Conservation (phyloP, 108 stramenopile species). For the Bacterosira constricta region DNA sequence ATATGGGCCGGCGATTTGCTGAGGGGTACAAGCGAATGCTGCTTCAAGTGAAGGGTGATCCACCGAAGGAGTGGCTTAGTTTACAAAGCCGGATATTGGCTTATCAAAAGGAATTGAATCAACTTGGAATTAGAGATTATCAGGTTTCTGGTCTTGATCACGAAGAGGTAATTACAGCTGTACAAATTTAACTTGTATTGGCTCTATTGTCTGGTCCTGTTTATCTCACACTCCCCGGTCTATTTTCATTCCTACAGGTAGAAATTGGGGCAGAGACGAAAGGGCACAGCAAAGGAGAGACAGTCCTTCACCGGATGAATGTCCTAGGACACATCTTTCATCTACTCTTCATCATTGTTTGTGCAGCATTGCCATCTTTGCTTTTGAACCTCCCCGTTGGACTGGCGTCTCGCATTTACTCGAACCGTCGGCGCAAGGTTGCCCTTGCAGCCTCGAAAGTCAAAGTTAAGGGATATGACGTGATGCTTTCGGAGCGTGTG, state of each 20-base stretch:
- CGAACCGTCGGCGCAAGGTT: slow-evolving; percentile 83
- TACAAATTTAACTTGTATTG: too few relatives aligned
- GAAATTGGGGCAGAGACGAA: slow-evolving; percentile 55
- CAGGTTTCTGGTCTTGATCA: slow-evolving; percentile 61
- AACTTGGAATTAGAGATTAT: slow-evolving; percentile 93
- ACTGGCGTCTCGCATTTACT: slow-evolving; percentile 83
- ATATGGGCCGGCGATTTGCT: slow-evolving; percentile 92
- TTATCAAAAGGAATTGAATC: slow-evolving; percentile 82
- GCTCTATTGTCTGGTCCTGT: neutral
- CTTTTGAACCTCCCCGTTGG: slow-evolving; percentile 94
- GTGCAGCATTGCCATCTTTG: slow-evolving; percentile 89
- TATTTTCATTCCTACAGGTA: slow-evolving; percentile 37
- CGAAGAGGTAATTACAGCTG: slow-evolving; percentile 30
- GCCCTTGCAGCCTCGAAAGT: slow-evolving; percentile 93
- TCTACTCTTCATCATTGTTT: slow-evolving; percentile 68
- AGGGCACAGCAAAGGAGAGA: slow-evolving; percentile 62
- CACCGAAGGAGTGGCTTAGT: slow-evolving; percentile 85
- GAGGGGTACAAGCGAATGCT: slow-evolving; percentile 88
- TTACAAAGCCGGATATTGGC: slow-evolving; percentile 76
- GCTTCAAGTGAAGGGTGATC: slow-evolving; percentile 57
- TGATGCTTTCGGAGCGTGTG: slow-evolving; percentile 95
- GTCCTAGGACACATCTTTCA: slow-evolving; percentile 87
- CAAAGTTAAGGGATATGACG: slow-evolving; percentile 93
- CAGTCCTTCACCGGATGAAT: slow-evolving; percentile 69
- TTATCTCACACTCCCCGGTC: neutral